phyloP scores from a whole-genome alignment of 345 rosid species.

The Populus simonii region DNA sequence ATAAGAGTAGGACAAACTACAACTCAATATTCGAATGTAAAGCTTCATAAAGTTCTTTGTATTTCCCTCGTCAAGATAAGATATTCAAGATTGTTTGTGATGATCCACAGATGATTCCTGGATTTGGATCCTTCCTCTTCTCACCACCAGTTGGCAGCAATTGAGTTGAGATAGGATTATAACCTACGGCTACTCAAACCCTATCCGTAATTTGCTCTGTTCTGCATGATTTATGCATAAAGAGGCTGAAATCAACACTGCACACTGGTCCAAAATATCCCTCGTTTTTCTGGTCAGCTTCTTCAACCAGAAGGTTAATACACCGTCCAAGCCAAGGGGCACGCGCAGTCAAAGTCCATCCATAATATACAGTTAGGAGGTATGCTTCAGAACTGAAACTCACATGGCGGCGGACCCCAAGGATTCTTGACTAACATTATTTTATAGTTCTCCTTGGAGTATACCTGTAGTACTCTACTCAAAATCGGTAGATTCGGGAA shows the following conservation, averaged over 20 bases:
- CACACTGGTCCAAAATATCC: background rate
- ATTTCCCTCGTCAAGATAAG: background rate
- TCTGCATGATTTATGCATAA: too few relatives aligned
- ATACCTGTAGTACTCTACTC: background rate
- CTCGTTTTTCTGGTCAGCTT: background rate
- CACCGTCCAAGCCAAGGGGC: background rate
- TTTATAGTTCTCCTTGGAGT: too few relatives aligned
- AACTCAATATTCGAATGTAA: background rate
- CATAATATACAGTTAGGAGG: background rate
- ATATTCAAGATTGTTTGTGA: background rate
- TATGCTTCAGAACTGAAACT: background rate
- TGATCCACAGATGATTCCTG: conserved; percentile 1
- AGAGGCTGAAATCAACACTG: background rate
- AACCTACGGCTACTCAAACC: background rate
- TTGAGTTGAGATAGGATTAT: background rate
- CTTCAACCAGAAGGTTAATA: background rate
- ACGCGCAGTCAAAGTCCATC: background rate
- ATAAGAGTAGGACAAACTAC: conserved; percentile 12
- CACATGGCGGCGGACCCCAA: background rate
- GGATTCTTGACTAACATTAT: background rate
- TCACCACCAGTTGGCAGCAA: background rate
- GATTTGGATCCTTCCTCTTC: background rate
- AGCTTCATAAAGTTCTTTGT: conserved; percentile 5
- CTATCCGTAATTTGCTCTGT: too few relatives aligned
- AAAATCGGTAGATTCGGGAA: background rate